These are phyloP conservation scores for Fusarium mundagurra DNA, from an alignment of 2,329 filamentous ascomycete genomes.

Conservation along the genomic window DNA sequence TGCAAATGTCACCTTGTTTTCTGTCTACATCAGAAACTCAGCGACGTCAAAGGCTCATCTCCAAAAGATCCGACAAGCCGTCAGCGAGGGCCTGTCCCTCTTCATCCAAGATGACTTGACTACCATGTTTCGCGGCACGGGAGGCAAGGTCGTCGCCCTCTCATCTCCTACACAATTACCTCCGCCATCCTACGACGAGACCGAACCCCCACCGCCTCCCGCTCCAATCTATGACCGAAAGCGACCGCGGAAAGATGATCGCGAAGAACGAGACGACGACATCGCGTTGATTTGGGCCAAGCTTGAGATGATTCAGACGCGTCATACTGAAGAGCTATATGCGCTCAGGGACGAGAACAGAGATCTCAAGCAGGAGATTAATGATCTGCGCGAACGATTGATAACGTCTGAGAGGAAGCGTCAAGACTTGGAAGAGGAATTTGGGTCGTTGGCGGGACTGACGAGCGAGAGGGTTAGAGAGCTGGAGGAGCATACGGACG, in stretches of 20 bases:
- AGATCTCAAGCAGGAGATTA: conserved; percentile 1
- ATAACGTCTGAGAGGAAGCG: background rate
- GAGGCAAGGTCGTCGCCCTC: conserved; percentile 12
- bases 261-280: conserved; percentile 6
- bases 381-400: background rate
- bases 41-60: background rate
- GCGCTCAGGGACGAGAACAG: background rate
- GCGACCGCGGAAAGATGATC: background rate
- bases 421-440: conserved; percentile 1
- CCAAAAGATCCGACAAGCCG: background rate
- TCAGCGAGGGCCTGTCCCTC: background rate
- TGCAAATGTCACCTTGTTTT: background rate
- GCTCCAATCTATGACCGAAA: conserved; percentile 1
- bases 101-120: background rate
- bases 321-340: background rate
- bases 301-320: background rate
- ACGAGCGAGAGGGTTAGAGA: background rate
- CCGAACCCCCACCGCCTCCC: background rate
- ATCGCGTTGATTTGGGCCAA: conserved; percentile 15
- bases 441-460: background rate
- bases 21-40: conserved; percentile 8
- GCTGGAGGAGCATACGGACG: background rate
- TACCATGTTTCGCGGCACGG: conserved; percentile 10
- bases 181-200: conserved; percentile 4
- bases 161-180: background rate